A percentile compares a stretch with the other conserved stretches of the same genome.
Conservation (phyloP, 2,329 filamentous ascomycete species). For the Talaromyces verruculosus region DNA sequence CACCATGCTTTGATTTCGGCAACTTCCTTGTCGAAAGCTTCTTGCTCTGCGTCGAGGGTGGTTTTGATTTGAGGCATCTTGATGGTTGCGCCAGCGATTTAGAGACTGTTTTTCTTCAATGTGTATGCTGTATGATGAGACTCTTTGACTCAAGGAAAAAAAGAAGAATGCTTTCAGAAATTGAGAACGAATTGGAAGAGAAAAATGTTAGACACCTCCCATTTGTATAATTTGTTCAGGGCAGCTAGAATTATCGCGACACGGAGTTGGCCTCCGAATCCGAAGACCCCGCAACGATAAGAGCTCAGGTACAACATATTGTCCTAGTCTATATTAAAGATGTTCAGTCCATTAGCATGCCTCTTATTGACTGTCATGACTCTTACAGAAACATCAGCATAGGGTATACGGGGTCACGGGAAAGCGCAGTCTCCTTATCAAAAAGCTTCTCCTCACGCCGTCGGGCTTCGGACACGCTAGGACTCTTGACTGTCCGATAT, state of each 20-base stretch:
- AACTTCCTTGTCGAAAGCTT: conserved; percentile 1
- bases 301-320: neutral
- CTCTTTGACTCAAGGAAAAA: neutral
- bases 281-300: conserved; percentile 1
- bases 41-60: conserved; percentile 4
- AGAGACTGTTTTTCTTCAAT: too few relatives aligned
- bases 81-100: neutral
- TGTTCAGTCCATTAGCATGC: neutral
- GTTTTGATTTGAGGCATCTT: conserved; percentile 1
- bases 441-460: neutral
- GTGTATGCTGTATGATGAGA: neutral
- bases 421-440: neutral
- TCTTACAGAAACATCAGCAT: neutral
- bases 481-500: conserved; percentile 7
- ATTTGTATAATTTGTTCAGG: neutral
- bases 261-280: conserved; percentile 4
- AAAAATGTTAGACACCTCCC: neutral
- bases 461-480: conserved; percentile 7
- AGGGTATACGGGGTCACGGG: conserved; percentile 11
- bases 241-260: neutral
- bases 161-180: neutral
- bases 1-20: conserved; percentile 6
- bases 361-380: neutral
- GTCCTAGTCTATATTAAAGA: neutral
- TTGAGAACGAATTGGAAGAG: neutral